Conservation (phyloP, 495 filamentous ascomycete species). For the Hyphodiscus hymeniophilus region DNA sequence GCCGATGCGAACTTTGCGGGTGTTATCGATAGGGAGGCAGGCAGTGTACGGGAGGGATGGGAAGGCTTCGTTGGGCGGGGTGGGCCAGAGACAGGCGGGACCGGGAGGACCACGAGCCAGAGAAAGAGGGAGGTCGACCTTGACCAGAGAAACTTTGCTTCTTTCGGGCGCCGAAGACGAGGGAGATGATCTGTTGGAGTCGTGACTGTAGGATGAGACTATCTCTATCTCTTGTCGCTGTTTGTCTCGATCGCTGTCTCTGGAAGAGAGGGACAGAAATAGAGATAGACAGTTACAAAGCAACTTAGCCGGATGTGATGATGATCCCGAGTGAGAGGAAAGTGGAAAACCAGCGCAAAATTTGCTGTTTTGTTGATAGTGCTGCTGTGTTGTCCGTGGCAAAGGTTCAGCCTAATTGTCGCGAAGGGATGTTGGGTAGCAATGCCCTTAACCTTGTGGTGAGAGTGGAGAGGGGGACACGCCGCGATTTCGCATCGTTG, state of each 20-base stretch:
- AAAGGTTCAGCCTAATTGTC: conserved; percentile 22
- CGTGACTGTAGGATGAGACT: no score
- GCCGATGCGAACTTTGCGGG: not conserved
- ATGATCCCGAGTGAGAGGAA: not conserved
- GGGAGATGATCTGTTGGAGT: no score
- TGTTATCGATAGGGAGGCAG: conserved; percentile 10
- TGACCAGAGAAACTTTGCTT: no score
- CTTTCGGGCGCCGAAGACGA: no score
- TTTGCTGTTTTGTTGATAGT: not conserved
- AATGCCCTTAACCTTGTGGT: conserved; percentile 20
- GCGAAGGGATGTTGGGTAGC: conserved; percentile 18
- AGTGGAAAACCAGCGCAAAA: not conserved
- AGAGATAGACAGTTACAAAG: no score
- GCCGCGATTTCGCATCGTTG: conserved; percentile 14
- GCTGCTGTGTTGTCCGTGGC: conserved; percentile 19
- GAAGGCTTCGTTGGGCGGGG: not conserved
- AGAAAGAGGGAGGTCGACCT: no score
- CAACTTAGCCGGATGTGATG: no score
- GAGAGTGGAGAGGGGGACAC: conserved; percentile 9
- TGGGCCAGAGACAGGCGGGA: not conserved
- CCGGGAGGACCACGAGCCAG: no score
- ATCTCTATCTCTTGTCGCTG: no score
- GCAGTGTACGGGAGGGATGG: no score
- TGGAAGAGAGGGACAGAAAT: no score
- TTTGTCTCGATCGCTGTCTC: no score